These are phyloP conservation scores for Zygosaccharomyces pseudobailii DNA, from an alignment of 1,139 yeast species.

Conservation along the genomic window DNA sequence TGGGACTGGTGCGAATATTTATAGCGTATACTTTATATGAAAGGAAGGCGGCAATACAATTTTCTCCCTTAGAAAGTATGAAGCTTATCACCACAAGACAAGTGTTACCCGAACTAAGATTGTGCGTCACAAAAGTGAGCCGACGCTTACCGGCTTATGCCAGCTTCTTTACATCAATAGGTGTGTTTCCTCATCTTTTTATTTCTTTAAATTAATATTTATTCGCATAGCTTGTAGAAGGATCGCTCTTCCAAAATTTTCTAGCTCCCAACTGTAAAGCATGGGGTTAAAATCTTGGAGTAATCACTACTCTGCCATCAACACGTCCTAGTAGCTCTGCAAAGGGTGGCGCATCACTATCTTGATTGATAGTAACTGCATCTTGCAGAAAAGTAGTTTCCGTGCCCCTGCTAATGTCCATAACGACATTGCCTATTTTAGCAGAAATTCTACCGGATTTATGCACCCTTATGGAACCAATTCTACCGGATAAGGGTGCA, in stretches of 20 bases:
- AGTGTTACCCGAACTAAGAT: background rate
- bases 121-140: background rate
- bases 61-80: slow-evolving; percentile 8
- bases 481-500: slow-evolving; percentile 46
- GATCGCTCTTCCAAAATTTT: background rate
- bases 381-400: slow-evolving; percentile 72
- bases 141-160: slow-evolving; percentile 1
- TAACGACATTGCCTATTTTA: slow-evolving; percentile 61
- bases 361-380: slow-evolving; percentile 52
- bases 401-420: slow-evolving; percentile 74
- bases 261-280: background rate
- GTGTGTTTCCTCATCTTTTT: no score
- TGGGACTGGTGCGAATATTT: background rate
- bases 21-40: background rate
- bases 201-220: no score
- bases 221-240: background rate
- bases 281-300: slow-evolving; percentile 36
- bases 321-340: slow-evolving; percentile 60
- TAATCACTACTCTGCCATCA: slow-evolving; percentile 40
- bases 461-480: slow-evolving; percentile 72
- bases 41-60: slow-evolving; percentile 11
- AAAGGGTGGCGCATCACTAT: slow-evolving; percentile 39
- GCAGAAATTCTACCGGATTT: slow-evolving; percentile 76
- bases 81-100: background rate
- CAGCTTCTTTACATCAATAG: background rate